Evolutionary conservation across 345 rosid genomes (phyloP), one percentile per base, ranked within the genome.

Genomic region (Aquilaria yunnanensis): DNA sequence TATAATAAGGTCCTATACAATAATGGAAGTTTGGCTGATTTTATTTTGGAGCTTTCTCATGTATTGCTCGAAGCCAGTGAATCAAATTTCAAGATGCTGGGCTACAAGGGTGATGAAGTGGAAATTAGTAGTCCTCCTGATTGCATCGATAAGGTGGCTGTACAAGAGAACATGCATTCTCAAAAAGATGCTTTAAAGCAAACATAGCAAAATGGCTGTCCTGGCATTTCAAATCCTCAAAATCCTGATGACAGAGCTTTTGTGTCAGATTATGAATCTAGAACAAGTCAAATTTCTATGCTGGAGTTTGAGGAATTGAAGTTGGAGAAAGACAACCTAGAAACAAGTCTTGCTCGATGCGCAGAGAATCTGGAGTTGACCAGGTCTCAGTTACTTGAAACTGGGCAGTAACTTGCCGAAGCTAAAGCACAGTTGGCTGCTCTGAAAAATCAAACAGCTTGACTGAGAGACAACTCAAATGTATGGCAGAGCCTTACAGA

Each of bases 121-220:
- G 97, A 86, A 75, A 89, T 86, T 49, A 78, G 62, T 45, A 85
- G 96, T 60, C 88, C 23, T 16, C 23, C 97, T 3, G 89, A 88
- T 80, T 94, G 99, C 80, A 90, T 94, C 9, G 99, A 94, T 72
- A 94, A 94, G 81, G 93, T 90, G 33, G 99, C 83, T 56, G 67
- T 94, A 70, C 96, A 95, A 0, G 96, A 90, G 74, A 81, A 51
- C 57, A 31, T 63, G 45, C 65, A 32, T 75, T 14, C 57, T 75
- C 43, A 75, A 84, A 73, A 85, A 84, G 67, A 23, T 70, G 51
- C 84, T 77, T 67, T 74, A 77, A 50, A 72, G 32, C 88, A 80
- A 63, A 77, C 72, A 60, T 83, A 85, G 78, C 83, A 77, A 70
- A 80, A 83, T 63, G 79, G 84, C 47, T 75, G 78, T 63, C 70